A percentile compares a stretch with the other conserved stretches of the same genome.
These are phyloP conservation scores for Emergomyces africanus DNA, from an alignment of 2,329 filamentous ascomycete species.

Conservation along the genomic window DNA sequence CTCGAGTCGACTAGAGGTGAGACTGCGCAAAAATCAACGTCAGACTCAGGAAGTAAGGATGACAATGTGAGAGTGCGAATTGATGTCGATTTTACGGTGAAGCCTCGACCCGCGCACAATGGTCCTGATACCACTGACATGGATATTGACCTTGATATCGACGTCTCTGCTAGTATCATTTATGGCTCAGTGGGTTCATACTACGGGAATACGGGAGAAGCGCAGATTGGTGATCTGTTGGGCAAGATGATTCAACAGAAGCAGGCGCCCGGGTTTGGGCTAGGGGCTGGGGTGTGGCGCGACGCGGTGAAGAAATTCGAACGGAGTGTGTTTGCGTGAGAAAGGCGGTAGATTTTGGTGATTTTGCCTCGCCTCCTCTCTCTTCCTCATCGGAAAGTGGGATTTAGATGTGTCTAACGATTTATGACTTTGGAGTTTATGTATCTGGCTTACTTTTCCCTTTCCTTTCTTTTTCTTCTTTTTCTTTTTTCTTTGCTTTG, in stretches of 20 bases:
- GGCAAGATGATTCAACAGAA: constrained; percentile 17
- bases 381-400: neutral
- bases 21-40: neutral
- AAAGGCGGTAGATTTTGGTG: neutral
- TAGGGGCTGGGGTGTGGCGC: constrained; percentile 29
- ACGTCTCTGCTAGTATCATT: constrained; percentile 27
- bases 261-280: constrained; percentile 5
- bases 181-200: constrained; percentile 24
- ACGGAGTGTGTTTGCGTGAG: constrained; percentile 19
- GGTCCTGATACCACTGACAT: constrained; percentile 7
- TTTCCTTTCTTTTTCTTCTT: neutral
- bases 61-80: constrained; percentile 14
- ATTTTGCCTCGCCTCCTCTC: no score
- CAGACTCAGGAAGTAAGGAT: constrained; percentile 6
- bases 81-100: constrained; percentile 30
- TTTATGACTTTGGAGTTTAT: neutral
- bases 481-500: no score
- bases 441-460: neutral
- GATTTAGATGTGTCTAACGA: neutral
- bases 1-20: neutral
- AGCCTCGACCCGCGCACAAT: constrained; percentile 14
- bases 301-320: constrained; percentile 26
- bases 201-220: constrained; percentile 13
- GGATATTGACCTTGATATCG: constrained; percentile 21
- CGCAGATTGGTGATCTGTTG: constrained; percentile 21